Conservation (phyloP, 2,329 filamentous ascomycete genomes). For the Hypoxylon sp. region DNA sequence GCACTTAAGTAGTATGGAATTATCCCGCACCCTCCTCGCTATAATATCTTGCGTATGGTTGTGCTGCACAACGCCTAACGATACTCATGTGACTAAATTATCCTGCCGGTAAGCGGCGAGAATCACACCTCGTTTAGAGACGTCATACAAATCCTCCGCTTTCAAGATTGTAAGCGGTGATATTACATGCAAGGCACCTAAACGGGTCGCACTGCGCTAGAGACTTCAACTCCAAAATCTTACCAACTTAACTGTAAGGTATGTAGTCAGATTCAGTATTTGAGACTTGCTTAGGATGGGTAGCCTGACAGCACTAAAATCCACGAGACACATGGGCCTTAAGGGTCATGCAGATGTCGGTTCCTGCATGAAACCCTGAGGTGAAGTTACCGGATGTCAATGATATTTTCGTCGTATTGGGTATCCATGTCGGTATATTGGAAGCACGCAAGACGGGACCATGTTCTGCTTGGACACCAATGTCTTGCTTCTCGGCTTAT, state of each 20-base stretch:
- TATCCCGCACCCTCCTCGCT: constrained; percentile 12
- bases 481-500: constrained; percentile 20
- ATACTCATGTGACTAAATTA: constrained; percentile 41
- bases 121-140: constrained; percentile 38
- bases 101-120: constrained; percentile 43
- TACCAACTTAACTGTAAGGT: constrained; percentile 11
- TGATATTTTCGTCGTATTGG: neutral
- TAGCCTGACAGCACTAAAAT: constrained; percentile 21
- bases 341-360: constrained; percentile 24
- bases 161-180: constrained; percentile 33
- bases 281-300: constrained; percentile 16
- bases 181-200: constrained; percentile 45
- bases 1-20: constrained; percentile 18
- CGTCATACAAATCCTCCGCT: constrained; percentile 37
- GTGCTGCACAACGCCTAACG: constrained; percentile 23
- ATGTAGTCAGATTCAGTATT: constrained; percentile 13
- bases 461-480: constrained; percentile 2
- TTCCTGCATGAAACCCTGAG: constrained; percentile 38
- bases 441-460: constrained; percentile 11
- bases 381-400: constrained; percentile 3
- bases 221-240: constrained; percentile 31
- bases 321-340: constrained; percentile 4
- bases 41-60: constrained; percentile 5
- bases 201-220: constrained; percentile 32
- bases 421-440: constrained; percentile 1